phyloP scores from a whole-genome alignment of 2,329 filamentous ascomycete genomes.

The Phaeosphaeria sp. region DNA sequence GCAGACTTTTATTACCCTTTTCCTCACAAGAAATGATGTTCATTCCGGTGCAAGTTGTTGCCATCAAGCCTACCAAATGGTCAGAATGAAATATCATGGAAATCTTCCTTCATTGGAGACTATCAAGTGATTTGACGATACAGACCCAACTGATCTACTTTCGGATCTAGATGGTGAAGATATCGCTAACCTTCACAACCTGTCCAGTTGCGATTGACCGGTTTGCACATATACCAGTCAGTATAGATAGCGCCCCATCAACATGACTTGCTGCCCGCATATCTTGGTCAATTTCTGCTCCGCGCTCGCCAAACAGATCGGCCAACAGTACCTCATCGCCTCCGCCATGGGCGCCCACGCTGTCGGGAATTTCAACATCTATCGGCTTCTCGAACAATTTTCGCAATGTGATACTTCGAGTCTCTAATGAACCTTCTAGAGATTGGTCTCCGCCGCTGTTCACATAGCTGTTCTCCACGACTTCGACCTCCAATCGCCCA shows the following conservation, averaged over 20 bases:
- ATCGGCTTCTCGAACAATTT: constrained; percentile 64
- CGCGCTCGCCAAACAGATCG: constrained; percentile 63
- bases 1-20: no score
- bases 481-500: constrained; percentile 66
- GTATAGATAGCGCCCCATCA: constrained; percentile 64
- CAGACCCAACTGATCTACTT: background rate
- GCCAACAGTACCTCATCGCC: constrained; percentile 64
- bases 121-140: no score
- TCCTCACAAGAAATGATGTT: no score
- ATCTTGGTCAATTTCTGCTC: constrained; percentile 54
- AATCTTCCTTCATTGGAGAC: no score
- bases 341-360: constrained; percentile 65
- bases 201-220: constrained; percentile 64
- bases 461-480: constrained; percentile 66
- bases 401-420: constrained; percentile 57
- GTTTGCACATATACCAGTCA: constrained; percentile 67
- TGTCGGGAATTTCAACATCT: constrained; percentile 61
- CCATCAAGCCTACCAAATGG: no score
- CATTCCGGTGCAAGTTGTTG: no score
- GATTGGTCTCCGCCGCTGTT: constrained; percentile 66
- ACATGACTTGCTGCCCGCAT: constrained; percentile 64
- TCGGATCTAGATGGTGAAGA: constrained; percentile 23
- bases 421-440: constrained; percentile 61
- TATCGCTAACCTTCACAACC: constrained; percentile 62
- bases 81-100: no score